Evolutionary conservation across 495 filamentous ascomycete genomes (phyloP), one percentile per base, ranked within the genome.

Genomic region (Trichoderma orchidacearum): DNA sequence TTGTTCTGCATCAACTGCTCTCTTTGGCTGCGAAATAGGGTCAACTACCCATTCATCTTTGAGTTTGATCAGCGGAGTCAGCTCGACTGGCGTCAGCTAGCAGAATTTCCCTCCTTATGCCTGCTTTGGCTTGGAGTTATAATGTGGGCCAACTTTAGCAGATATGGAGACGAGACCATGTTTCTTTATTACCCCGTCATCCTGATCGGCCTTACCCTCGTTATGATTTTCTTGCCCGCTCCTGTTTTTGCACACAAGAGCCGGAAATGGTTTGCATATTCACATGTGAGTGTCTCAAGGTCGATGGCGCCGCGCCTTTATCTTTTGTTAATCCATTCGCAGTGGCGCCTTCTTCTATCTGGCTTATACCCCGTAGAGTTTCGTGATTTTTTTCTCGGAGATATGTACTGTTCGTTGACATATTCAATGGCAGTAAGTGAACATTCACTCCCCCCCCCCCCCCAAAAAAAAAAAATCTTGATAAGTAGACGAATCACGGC

Each of bases 31-130:
- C 72, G 70, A 38, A 81, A 85, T 59, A 92, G 89, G 68, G 89
- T 98, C 64, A 98, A 98, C 64, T 95, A 96, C 68, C 78, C 82
- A 30, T 98, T 98, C 70, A 86, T 97, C 63, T 97, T 98, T 65
- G 93, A 98, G 68, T 94, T 93, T 63, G 90, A 96, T 72, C 81
- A 83, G 45, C 79, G 90, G 61, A 80, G 93, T 70, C 79, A 83
- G 50, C 70, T 97, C 34, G 86, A 96, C 64, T 96, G 91, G 87
- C 84, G 86, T 64, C 85, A 96, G 64, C 75, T 96, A 36, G 74
- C 84, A n/a, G 87, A 90, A 78, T 78, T 96, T 51, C 88, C 90
- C 15, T 82, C 81, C 55, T 78, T 87, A 60, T 86, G 91, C 64
- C 67, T 87, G 17, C 83, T 90, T 52, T 67, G 96, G 30, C 75